A percentile compares a stretch with the other conserved stretches of the same genome.
These are phyloP conservation scores for Glycine latifolia DNA, from an alignment of 306 rosid genomes.

Conservation along the genomic window DNA sequence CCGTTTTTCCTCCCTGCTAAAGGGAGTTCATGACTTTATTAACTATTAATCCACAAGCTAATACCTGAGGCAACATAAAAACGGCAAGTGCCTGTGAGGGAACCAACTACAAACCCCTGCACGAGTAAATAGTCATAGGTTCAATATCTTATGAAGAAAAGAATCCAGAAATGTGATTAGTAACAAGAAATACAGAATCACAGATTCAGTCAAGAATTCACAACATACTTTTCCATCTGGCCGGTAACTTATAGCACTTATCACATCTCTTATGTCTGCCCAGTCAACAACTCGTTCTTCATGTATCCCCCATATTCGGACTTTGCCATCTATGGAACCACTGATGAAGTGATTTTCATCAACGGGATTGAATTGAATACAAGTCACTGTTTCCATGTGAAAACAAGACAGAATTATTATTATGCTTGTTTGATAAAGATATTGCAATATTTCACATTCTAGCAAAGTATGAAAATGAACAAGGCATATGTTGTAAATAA, in stretches of 20 bases:
- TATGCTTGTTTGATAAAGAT: slow-evolving; percentile 10
- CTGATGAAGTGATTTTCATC: slow-evolving; percentile 80
- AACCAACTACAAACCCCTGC: slow-evolving; percentile 87
- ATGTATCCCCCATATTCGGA: slow-evolving; percentile 79
- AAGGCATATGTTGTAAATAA: neutral
- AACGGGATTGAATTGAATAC: slow-evolving; percentile 88
- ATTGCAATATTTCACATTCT: neutral
- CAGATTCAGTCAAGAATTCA: slow-evolving; percentile 24
- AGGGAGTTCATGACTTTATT: slow-evolving; percentile 3
- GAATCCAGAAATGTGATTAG: neutral
- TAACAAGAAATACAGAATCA: slow-evolving; percentile 8
- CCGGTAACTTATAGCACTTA: slow-evolving; percentile 79
- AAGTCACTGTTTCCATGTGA: slow-evolving; percentile 71
- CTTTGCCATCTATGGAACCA: slow-evolving; percentile 93
- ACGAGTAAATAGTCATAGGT: slow-evolving; percentile 31
- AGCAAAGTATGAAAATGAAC: slow-evolving; percentile 28
- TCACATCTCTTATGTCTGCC: slow-evolving; percentile 76
- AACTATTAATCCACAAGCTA: slow-evolving; percentile 2
- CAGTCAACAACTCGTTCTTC: slow-evolving; percentile 90
- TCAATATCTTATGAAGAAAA: slow-evolving; percentile 26
- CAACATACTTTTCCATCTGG: slow-evolving; percentile 82
- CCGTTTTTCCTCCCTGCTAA: neutral
- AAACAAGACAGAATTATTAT: slow-evolving; percentile 20
- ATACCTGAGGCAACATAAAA: slow-evolving; percentile 80
- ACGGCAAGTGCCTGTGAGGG: slow-evolving; percentile 74